These are phyloP conservation scores for Serendipita sp. DNA, from an alignment of 768 basidiomycete species.

Conservation along the genomic window DNA sequence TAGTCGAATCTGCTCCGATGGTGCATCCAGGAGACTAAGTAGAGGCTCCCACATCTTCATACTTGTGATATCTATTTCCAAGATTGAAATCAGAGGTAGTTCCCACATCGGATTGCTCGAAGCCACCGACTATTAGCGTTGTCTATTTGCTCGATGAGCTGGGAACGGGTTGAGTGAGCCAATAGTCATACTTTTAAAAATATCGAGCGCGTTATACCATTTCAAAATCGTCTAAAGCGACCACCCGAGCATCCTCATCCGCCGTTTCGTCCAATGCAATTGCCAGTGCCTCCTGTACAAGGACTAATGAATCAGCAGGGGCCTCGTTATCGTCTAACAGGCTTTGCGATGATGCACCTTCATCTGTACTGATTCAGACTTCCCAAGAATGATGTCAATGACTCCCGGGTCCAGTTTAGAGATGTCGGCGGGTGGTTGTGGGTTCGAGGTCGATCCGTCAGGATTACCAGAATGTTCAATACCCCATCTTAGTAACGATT, in stretches of 20 bases:
- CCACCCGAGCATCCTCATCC: conserved; percentile 42
- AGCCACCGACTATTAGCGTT: conserved; percentile 61
- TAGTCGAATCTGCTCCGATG: too few species aligned
- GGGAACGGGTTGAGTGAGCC: neutral
- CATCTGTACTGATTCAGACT: conserved; percentile 69
- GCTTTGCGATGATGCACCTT: conserved; percentile 26
- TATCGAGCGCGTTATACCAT: conserved; percentile 40
- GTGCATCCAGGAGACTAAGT: conserved; percentile 40
- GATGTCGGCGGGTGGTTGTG: conserved; percentile 19
- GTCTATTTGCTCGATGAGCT: conserved; percentile 81
- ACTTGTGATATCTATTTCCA: conserved; percentile 54
- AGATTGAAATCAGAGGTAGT: neutral
- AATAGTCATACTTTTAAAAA: too few species aligned
- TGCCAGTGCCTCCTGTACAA: conserved; percentile 40
- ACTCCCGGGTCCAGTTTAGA: conserved; percentile 57
- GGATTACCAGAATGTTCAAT: conserved; percentile 47
- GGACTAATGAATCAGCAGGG: conserved; percentile 13
- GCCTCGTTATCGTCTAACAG: neutral
- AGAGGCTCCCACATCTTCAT: conserved; percentile 68
- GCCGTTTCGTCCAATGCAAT: conserved; percentile 41
- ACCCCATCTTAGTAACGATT: conserved; percentile 68
- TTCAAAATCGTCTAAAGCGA: conserved; percentile 71
- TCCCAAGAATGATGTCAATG: conserved; percentile 74
- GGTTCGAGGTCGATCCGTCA: conserved; percentile 18
- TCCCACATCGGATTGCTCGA: conserved; percentile 1